phyloP scores from a whole-genome alignment of 2,329 filamentous ascomycete genomes.

The Ascocoryne sarcoides region DNA sequence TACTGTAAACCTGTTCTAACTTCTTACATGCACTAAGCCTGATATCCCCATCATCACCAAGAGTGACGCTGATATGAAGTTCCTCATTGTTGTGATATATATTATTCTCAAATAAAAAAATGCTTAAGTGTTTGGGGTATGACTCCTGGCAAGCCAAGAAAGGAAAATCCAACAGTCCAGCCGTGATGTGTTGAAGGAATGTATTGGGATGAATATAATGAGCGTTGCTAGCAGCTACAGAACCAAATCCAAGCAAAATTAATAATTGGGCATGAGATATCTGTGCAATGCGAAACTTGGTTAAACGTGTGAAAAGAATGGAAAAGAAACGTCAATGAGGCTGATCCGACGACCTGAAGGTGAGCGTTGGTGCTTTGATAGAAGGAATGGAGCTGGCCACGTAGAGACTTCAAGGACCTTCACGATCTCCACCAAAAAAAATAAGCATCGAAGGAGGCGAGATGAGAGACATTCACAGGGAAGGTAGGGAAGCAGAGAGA shows the following conservation, averaged over 20 bases:
- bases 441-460: conserved; percentile 10
- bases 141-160: not conserved
- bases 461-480: conserved; percentile 10
- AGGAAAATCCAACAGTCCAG: not conserved
- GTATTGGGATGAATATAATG: not conserved
- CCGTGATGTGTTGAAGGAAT: not conserved
- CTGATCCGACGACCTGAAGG: not conserved
- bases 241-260: not conserved
- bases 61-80: not conserved
- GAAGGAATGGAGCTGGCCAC: conserved; percentile 10
- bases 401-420: conserved; percentile 7
- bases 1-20: not conserved
- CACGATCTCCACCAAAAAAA: not conserved
- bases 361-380: not conserved
- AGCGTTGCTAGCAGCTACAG: not conserved
- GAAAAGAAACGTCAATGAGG: not conserved
- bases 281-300: not conserved
- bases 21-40: not conserved
- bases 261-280: not conserved
- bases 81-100: not conserved
- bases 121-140: not conserved
- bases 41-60: not conserved
- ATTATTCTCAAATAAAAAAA: not conserved
- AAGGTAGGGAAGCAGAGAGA: not conserved
- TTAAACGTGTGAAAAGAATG: too few relatives aligned